These are phyloP conservation scores for Cladophialophora chaetospira DNA, from an alignment of 2,329 filamentous ascomycete species.

Conservation along the genomic window DNA sequence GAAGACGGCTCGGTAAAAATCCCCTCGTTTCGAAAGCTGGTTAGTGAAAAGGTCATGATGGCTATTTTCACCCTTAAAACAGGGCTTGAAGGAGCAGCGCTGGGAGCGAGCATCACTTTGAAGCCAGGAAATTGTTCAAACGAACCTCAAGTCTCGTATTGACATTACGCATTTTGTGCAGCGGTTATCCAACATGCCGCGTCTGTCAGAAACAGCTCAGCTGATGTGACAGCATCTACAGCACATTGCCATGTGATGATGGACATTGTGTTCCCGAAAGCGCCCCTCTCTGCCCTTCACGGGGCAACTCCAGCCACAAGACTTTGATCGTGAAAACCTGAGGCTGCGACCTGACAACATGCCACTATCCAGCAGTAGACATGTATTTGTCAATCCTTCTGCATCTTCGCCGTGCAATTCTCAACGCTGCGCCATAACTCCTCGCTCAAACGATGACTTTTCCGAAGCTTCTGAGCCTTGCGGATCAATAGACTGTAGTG, in stretches of 20 bases:
- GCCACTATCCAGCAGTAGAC: background rate
- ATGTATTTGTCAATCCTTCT: background rate
- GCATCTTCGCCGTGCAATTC: background rate
- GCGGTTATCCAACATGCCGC: background rate
- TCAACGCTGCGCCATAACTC: background rate
- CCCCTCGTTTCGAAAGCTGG: too few species aligned
- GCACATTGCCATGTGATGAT: background rate
- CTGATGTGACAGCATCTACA: background rate
- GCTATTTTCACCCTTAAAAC: too few species aligned
- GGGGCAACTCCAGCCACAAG: background rate
- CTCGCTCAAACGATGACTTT: background rate
- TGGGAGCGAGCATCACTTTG: too few species aligned
- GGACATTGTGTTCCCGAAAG: background rate
- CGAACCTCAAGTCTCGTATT: background rate
- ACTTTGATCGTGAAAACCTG: conserved; percentile 3
- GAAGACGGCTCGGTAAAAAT: too few species aligned
- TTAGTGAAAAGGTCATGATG: too few species aligned
- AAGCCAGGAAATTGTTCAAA: background rate
- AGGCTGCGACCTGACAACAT: background rate
- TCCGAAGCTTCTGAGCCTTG: background rate
- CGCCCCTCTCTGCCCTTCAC: background rate
- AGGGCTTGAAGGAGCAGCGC: too few species aligned
- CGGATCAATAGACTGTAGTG: conserved; percentile 12
- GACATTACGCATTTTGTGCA: conserved; percentile 6
- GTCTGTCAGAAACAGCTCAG: background rate